Evolutionary conservation across 768 basidiomycete species (phyloP).

Genomic region (Lentinula detonsa): DNA sequence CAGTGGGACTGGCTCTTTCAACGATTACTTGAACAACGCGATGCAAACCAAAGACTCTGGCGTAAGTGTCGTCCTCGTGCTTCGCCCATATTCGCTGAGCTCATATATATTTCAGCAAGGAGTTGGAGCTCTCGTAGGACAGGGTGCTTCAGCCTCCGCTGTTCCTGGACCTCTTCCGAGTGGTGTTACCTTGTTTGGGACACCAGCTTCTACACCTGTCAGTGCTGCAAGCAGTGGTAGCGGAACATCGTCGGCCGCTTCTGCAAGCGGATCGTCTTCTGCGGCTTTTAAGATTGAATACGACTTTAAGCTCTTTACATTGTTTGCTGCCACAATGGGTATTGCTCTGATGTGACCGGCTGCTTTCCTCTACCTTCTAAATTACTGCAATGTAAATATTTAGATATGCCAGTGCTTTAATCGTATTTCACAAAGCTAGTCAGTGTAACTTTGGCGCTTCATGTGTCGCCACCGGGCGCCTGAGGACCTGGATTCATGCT

Average conservation of each 20-base stretch:
- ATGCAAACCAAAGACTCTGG: slow-evolving; percentile 19
- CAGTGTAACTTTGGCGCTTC: too few relatives aligned
- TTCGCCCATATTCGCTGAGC: not conserved
- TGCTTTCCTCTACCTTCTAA: not conserved
- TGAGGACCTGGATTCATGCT: not conserved
- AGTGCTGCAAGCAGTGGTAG: not conserved
- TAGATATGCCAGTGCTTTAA: not conserved
- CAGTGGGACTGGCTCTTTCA: slow-evolving; percentile 34
- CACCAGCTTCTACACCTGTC: slow-evolving; percentile 10
- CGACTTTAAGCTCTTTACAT: not conserved
- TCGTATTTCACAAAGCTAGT: too few relatives aligned
- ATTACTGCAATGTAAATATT: not conserved
- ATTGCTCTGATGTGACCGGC: not conserved
- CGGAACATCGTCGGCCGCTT: not conserved
- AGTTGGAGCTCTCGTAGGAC: slow-evolving; percentile 33
- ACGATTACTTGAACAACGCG: slow-evolving; percentile 28
- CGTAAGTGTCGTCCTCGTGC: slow-evolving; percentile 19
- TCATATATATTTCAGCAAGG: slow-evolving; percentile 26
- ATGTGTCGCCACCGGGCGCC: not conserved
- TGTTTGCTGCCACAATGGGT: slow-evolving; percentile 1
- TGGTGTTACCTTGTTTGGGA: slow-evolving; percentile 22
- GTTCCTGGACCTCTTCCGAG: slow-evolving; percentile 31
- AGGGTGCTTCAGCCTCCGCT: slow-evolving; percentile 43
- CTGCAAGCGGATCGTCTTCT: not conserved
- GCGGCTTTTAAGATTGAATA: not conserved